A percentile compares a stretch with the other conserved stretches of the same genome.
These are phyloP conservation scores for Calycina herbarum DNA, from an alignment of 2,329 filamentous ascomycete genomes.

Conservation along the genomic window DNA sequence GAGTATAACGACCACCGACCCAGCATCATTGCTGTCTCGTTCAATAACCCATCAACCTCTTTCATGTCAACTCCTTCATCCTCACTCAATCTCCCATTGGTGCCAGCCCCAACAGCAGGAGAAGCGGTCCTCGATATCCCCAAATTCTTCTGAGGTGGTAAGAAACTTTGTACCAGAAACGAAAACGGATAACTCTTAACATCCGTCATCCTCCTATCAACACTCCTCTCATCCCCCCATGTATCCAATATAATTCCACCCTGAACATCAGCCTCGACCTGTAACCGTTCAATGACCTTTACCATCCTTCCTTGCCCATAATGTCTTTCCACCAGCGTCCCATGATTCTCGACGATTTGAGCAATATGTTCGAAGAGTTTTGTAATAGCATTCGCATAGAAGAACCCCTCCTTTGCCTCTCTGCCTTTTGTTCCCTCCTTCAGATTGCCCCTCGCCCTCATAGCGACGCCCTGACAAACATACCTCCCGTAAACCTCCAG, in stretches of 20 bases:
- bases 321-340: conserved; percentile 86
- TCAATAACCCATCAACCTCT: conserved; percentile 84
- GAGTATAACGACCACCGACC: conserved; percentile 91
- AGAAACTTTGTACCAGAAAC: conserved; percentile 92
- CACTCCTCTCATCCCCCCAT: conserved; percentile 84
- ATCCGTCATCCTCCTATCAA: conserved; percentile 86
- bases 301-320: conserved; percentile 94
- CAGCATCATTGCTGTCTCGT: conserved; percentile 89
- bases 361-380: conserved; percentile 97
- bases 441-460: conserved; percentile 76
- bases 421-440: conserved; percentile 63
- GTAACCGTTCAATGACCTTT: conserved; percentile 86
- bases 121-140: conserved; percentile 72
- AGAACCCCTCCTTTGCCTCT: conserved; percentile 74
- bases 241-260: conserved; percentile 94
- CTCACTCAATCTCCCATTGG: conserved; percentile 65
- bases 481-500: conserved; percentile 94
- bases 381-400: conserved; percentile 88
- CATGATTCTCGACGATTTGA: conserved; percentile 91
- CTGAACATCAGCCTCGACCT: conserved; percentile 93
- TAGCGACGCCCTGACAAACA: conserved; percentile 91
- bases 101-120: conserved; percentile 61
- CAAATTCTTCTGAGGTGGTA: conserved; percentile 65
- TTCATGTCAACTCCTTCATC: conserved; percentile 97
- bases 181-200: conserved; percentile 98